These are phyloP conservation scores for Diaporthe citrichinensis DNA, from an alignment of 2,329 filamentous ascomycete species.

Conservation along the genomic window DNA sequence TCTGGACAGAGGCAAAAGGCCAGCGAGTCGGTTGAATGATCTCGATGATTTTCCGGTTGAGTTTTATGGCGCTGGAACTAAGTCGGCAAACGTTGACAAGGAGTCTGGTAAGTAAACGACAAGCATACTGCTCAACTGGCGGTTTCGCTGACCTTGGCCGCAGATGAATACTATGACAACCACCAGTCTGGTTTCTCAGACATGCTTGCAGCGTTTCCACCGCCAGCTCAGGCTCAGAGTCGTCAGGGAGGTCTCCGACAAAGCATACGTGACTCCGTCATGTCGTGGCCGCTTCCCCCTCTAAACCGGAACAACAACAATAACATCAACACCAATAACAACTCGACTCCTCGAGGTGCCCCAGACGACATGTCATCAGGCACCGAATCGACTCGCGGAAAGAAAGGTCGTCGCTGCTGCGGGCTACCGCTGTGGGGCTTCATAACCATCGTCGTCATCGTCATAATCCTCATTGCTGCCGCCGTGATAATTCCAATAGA, in stretches of 20 bases:
- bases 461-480: conserved; percentile 81
- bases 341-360: conserved; percentile 31
- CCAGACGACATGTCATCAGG: conserved; percentile 11
- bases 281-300: conserved; percentile 66
- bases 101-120: conserved; percentile 55
- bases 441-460: conserved; percentile 72
- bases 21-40: conserved; percentile 71
- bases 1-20: conserved; percentile 83
- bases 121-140: background rate
- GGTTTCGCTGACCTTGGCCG: conserved; percentile 44
- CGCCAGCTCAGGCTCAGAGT: conserved; percentile 66
- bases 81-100: conserved; percentile 52
- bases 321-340: conserved; percentile 45
- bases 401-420: conserved; percentile 77
- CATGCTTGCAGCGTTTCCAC: conserved; percentile 76
- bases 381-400: conserved; percentile 47
- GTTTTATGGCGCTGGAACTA: conserved; percentile 52
- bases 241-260: conserved; percentile 57
- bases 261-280: conserved; percentile 63
- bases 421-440: conserved; percentile 88
- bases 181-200: conserved; percentile 71
- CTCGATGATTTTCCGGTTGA: conserved; percentile 65
- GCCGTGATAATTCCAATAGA: conserved; percentile 85
- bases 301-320: conserved; percentile 44
- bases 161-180: conserved; percentile 56